A percentile compares a stretch with the other conserved stretches of the same genome.
Evolutionary conservation across 139 green algal species (phyloP).

Genomic region (Picochlorum sp.): DNA sequence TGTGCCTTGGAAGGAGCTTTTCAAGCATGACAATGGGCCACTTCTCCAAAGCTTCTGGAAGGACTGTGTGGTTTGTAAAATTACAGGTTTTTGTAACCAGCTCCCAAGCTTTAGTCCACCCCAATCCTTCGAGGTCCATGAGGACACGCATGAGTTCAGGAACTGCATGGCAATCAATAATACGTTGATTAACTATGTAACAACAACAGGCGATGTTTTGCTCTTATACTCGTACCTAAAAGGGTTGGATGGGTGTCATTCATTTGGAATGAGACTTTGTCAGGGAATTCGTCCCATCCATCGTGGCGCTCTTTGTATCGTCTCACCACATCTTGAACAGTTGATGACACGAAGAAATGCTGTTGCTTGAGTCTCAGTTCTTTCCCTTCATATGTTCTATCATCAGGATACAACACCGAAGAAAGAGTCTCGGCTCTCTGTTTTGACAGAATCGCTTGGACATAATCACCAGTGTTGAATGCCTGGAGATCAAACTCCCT

Average conservation of each 20-base stretch:
- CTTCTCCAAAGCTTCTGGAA: constrained; percentile 95
- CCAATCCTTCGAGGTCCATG: constrained; percentile 89
- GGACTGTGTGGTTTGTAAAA: constrained; percentile 99
- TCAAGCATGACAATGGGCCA: constrained; percentile 89
- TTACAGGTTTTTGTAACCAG: constrained; percentile 76
- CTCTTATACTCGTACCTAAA: constrained; percentile 12
- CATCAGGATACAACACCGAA: constrained; percentile 95
- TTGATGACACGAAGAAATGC: constrained; percentile 96
- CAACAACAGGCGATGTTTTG: no score
- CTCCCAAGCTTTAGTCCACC: constrained; percentile 89
- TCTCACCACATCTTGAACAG: constrained; percentile 86
- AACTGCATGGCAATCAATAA: constrained; percentile 30
- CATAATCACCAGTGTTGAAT: constrained; percentile 94
- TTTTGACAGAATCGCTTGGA: constrained; percentile 87
- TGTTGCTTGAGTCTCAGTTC: constrained; percentile 98
- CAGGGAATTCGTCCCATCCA: constrained; percentile 60
- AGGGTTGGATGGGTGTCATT: constrained; percentile 97
- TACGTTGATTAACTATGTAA: not conserved
- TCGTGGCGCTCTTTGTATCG: constrained; percentile 67
- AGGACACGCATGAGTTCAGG: constrained; percentile 96
- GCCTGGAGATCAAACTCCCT: constrained; percentile 94
- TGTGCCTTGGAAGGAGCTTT: constrained; percentile 95
- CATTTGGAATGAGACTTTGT: constrained; percentile 92
- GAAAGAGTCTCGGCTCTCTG: constrained; percentile 94
- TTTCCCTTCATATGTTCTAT: constrained; percentile 94